Base-by-base conservation (phyloP, 176 grass and related monocot genomes). In the Cenchrus americanus region DNA sequence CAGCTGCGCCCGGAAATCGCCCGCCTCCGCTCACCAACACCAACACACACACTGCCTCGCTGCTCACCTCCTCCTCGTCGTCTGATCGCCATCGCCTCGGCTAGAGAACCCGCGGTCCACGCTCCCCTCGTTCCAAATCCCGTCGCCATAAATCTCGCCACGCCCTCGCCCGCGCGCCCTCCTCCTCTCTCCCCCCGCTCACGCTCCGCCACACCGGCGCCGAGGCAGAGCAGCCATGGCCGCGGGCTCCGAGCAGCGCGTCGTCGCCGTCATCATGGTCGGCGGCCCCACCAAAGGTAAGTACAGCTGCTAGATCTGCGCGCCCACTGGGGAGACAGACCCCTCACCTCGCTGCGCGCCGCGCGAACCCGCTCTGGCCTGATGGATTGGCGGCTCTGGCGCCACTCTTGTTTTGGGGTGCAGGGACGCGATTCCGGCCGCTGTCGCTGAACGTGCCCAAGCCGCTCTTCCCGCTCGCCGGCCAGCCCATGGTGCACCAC, bases 241-340 rank as follows among this genome's bases (percentile, higher is more conserved):
- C 27, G 88, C 34, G 34, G 34, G 85, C 86, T 65, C 96, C 67
- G 83, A 94, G 89, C 86, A 96, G 87, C 89, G 78, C 65, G 86
- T 99, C 77, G 97, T 96, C 74, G 89, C 97, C 71, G 97, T 99
- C 83, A 94, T 99, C 91, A 92, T 96, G 97, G 97, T 99, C 81
- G 97, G 97, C 40, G 93, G 97, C 9, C 93, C 97, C 40, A 99
- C 97, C 15, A 99, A 99, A 88, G 97, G 97, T 92, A 9, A 52
- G 27, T 69, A 7, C 19, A n/a, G 22, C 57, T 43, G 24, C 68
- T 78, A 91, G 88, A 96, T 96, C 91, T 80, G 79, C 80, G 79
- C 80, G 14, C 23, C 41, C 63, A 5, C 18, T 3, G 2, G 46
- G 12, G 17, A 37, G 34, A 37, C 34, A 37, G 34, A 37, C 1